phyloP scores from a whole-genome alignment of 169 alveolate genomes.

The Gregarina niphandrodes region DNA sequence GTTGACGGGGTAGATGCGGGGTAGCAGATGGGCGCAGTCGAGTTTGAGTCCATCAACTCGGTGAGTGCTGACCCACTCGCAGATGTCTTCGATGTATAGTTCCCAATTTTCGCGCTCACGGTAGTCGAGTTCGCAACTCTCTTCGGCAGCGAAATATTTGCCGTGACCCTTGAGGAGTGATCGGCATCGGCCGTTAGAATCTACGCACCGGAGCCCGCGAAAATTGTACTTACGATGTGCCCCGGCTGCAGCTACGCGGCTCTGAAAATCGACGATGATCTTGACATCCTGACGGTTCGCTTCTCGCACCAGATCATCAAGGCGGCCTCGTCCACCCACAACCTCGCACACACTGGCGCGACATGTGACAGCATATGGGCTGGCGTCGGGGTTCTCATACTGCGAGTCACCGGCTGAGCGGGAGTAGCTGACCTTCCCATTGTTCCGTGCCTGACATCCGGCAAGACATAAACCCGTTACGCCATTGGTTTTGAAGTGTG shows the following conservation, averaged over 20 bases:
- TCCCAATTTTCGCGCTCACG: constrained; percentile 55
- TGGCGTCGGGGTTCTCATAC: too few relatives aligned
- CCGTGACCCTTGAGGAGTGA: constrained; percentile 2
- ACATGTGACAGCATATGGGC: constrained; percentile 49
- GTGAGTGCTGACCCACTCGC: constrained; percentile 22
- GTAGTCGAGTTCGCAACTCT: constrained; percentile 25
- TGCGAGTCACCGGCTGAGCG: too few relatives aligned
- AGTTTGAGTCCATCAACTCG: constrained; percentile 33
- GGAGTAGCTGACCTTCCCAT: constrained; percentile 28
- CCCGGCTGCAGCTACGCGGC: constrained; percentile 40
- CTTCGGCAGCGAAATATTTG: not conserved
- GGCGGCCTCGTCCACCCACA: constrained; percentile 55
- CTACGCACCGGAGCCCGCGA: constrained; percentile 24
- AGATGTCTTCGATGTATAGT: constrained; percentile 37
- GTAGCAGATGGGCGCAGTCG: constrained; percentile 54
- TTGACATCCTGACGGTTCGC: constrained; percentile 39
- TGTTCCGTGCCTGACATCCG: constrained; percentile 58
- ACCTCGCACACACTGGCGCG: constrained; percentile 35
- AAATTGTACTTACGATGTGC: constrained; percentile 40
- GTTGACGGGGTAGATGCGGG: constrained; percentile 44
- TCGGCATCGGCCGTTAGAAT: constrained; percentile 41
- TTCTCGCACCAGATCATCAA: constrained; percentile 32
- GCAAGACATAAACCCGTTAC: constrained; percentile 40
- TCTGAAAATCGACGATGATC: constrained; percentile 39
- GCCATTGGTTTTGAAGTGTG: constrained; percentile 27